phyloP scores from a whole-genome alignment of 73 alveolate species.

The Paramecium primaurelia region DNA sequence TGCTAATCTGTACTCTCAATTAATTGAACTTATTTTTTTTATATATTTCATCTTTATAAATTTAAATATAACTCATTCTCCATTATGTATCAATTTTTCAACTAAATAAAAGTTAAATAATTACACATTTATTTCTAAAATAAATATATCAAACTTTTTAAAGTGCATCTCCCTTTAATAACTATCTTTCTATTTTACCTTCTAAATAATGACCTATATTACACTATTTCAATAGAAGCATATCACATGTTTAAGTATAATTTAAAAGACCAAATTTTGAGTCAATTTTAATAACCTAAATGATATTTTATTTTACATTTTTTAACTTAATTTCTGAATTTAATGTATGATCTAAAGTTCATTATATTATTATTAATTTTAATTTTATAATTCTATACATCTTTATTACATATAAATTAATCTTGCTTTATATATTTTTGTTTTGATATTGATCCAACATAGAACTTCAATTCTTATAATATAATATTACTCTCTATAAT shows the following conservation, averaged over 20 bases:
- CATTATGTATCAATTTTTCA: background rate
- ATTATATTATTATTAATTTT: too few species aligned
- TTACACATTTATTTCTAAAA: background rate
- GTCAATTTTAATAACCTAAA: background rate
- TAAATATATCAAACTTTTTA: background rate
- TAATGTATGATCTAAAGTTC: background rate
- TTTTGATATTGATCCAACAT: background rate
- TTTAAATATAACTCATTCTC: background rate
- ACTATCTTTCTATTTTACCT: background rate
- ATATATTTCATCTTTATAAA: background rate
- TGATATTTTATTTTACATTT: background rate
- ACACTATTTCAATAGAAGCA: background rate
- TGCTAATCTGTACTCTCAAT: background rate
- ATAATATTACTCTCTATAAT: background rate
- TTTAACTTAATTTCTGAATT: background rate
- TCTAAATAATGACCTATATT: background rate
- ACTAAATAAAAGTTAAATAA: background rate
- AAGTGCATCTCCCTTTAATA: background rate
- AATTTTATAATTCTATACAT: background rate
- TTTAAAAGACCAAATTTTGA: background rate
- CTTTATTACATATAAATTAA: background rate
- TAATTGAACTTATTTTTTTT: background rate
- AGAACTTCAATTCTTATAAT: background rate
- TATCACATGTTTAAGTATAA: background rate
- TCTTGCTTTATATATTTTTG: background rate